Evolutionary conservation across 2,329 filamentous ascomycete genomes (phyloP).

Genomic region (Epichloe festucae): DNA sequence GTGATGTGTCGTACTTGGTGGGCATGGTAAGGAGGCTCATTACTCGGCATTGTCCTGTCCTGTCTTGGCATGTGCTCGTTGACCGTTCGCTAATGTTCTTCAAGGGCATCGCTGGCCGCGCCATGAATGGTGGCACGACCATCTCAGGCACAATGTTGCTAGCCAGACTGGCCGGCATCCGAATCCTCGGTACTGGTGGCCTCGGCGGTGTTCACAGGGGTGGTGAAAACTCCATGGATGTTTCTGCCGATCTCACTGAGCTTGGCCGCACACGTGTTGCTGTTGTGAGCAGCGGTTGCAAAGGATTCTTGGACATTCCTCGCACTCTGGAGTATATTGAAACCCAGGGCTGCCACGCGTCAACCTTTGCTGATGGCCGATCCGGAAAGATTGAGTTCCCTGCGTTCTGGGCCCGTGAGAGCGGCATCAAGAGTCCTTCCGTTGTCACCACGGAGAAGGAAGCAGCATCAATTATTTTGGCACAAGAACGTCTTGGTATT

Average conservation of each 20-base stretch:
- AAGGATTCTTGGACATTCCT: constrained; percentile 88
- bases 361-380: constrained; percentile 78
- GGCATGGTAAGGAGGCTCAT: constrained; percentile 48
- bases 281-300: constrained; percentile 82
- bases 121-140: constrained; percentile 79
- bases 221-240: constrained; percentile 75
- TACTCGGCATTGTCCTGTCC: constrained; percentile 2
- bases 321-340: constrained; percentile 70
- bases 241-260: constrained; percentile 91
- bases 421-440: constrained; percentile 65
- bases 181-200: constrained; percentile 87
- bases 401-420: constrained; percentile 84
- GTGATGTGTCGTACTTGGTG: constrained; percentile 72
- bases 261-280: constrained; percentile 79
- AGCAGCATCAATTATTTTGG: constrained; percentile 78
- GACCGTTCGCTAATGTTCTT: background rate
- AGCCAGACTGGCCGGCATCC: constrained; percentile 74
- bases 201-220: constrained; percentile 89
- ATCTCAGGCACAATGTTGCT: constrained; percentile 89
- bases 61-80: too few relatives aligned
- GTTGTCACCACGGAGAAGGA: constrained; percentile 64
- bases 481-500: constrained; percentile 59
- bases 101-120: constrained; percentile 51
- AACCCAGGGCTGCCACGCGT: constrained; percentile 65
- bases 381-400: constrained; percentile 68